Base-by-base conservation (phyloP, 2,329 filamentous ascomycete species). In the Fusarium longipes region DNA sequence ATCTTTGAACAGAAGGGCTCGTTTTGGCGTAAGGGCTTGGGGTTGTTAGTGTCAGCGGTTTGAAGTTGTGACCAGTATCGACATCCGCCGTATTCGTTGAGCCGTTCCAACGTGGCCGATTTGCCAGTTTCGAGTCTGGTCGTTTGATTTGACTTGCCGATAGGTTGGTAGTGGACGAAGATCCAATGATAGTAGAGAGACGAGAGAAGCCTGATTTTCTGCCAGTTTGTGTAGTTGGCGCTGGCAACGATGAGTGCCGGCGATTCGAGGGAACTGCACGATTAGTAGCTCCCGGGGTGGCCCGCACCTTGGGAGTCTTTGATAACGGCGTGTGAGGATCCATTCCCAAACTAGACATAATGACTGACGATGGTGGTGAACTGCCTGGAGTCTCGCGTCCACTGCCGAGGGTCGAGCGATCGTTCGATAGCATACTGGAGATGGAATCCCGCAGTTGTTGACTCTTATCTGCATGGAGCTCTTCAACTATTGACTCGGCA, bases 361-460 rank as follows among this genome's bases (percentile, higher is more conserved):
- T 84, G 52, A 88, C 83, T 0, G 86, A 89, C 6, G 86, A 88
- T 5, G 86, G 86, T 9, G 86, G 86, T 20, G 86, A 88, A 79
- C 88, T 92, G 43, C 89, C 88, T 0, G 90, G 90, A 0, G 90
- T 92, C 32, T 90, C 93, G 43, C 89, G 80, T 44, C 87, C 86
- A 72, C 92, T 95, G 64, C 85, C 89, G 11, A 87, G 80, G 4
- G 89, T 86, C 3, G 92, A 93, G 51, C 88, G 86, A 74, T 96
- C 93, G 69, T 92, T 92, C 3, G 93, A 96, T 5, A 97, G 83
- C 78, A 97, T 93, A 70, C 92, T 97, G 0, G 94, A 97, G 57
- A 98, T 91, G 0, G 95, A 97, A 77, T 98, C 95, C 44, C 95
- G 88, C 47, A 97, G 83, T 71, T 95, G 91, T 74, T 93, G 91